Evolutionary conservation across 495 filamentous ascomycete species (phyloP).

Genomic region (Hyaloscypha variabilis): DNA sequence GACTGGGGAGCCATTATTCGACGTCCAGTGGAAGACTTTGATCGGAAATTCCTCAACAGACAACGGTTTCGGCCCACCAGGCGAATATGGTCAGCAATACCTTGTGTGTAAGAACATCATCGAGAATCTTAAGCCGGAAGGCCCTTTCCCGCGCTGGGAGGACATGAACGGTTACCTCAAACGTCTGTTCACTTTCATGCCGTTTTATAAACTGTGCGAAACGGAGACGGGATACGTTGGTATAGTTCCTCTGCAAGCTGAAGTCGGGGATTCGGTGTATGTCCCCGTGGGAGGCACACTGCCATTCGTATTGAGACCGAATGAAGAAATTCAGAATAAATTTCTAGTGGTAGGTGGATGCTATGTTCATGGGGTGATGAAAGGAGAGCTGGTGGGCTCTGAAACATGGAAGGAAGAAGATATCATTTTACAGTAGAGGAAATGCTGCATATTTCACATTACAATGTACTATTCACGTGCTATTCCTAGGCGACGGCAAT

Average conservation of each 20-base stretch:
- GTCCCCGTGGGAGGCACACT: background rate
- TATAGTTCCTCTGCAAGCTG: background rate
- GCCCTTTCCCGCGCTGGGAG: background rate
- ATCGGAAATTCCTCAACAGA: conserved; percentile 1
- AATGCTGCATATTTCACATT: too few species aligned
- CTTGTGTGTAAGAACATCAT: background rate
- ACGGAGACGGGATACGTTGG: background rate
- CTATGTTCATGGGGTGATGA: conserved; percentile 1
- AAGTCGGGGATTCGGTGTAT: background rate
- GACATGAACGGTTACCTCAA: background rate
- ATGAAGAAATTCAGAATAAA: background rate
- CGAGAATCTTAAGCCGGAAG: background rate
- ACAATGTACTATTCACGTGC: too few species aligned
- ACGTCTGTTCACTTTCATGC: background rate
- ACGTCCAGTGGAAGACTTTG: background rate
- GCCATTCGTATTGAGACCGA: background rate
- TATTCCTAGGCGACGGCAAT: too few species aligned
- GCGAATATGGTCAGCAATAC: background rate
- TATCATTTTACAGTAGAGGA: background rate
- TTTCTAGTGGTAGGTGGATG: background rate
- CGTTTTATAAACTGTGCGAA: background rate
- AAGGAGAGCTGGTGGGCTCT: background rate
- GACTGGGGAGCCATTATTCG: background rate
- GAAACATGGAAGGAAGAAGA: background rate
- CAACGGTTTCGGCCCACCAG: background rate